Conservation (phyloP, 495 filamentous ascomycete genomes). For the Talaromyces wortmannii region DNA sequence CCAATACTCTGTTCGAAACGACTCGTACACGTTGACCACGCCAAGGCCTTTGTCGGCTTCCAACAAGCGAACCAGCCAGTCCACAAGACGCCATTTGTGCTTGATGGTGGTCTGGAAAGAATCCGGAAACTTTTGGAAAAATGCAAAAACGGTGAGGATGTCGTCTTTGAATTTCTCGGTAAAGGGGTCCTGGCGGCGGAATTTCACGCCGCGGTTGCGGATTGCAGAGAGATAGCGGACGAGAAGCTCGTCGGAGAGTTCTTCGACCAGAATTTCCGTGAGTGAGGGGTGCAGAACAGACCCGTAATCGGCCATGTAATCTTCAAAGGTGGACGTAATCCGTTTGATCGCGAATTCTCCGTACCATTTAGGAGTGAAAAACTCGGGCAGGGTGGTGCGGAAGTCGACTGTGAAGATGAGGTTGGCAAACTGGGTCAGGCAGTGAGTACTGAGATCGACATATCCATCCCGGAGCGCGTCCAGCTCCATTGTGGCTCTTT, state of each 20-base stretch:
- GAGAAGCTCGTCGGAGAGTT: conserved; percentile 83
- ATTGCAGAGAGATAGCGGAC: conserved; percentile 80
- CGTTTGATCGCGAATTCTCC: conserved; percentile 72
- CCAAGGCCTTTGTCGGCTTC: conserved; percentile 62
- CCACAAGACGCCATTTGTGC: conserved; percentile 83
- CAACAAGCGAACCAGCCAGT: conserved; percentile 70
- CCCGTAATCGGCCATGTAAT: conserved; percentile 84
- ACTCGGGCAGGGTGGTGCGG: conserved; percentile 66
- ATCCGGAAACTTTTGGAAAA: conserved; percentile 54
- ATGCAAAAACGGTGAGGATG: conserved; percentile 72
- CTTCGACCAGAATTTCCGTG: conserved; percentile 81
- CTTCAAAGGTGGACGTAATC: conserved; percentile 86
- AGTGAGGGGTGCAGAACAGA: conserved; percentile 76
- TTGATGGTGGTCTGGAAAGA: conserved; percentile 69
- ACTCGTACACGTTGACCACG: conserved; percentile 69
- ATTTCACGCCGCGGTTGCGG: conserved; percentile 84
- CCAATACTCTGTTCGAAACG: conserved; percentile 84
- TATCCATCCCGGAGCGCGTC: conserved; percentile 78
- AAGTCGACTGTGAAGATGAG: conserved; percentile 88
- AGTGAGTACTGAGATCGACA: conserved; percentile 87
- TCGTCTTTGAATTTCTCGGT: conserved; percentile 88
- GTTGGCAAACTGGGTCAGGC: conserved; percentile 73
- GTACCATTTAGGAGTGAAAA: conserved; percentile 92
- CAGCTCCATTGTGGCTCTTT: conserved; percentile 62
- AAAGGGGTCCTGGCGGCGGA: conserved; percentile 75